Evolutionary conservation across 2,329 filamentous ascomycete genomes (phyloP), one percentile per base, ranked within the genome.

Genomic region (Triangularia verruculosa): DNA sequence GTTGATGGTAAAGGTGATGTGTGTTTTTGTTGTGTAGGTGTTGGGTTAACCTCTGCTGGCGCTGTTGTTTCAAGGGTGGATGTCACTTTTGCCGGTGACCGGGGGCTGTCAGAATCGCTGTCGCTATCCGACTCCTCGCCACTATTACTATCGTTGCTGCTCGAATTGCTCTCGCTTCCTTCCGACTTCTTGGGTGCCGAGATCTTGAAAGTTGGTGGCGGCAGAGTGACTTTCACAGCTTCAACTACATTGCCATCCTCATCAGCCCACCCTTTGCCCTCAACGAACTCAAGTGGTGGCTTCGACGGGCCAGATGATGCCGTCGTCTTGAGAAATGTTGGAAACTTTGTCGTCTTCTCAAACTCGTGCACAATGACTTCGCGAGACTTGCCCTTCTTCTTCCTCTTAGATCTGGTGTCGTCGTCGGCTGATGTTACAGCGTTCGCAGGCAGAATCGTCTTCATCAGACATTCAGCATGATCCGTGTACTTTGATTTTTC

Each of bases 251-350:
- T 86, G 5, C 93, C 93, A 15, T 89, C 80, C 66, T 87, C 85
- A 70, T 97, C 89, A 0, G 97, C 84, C 94, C 95, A 98, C 1
- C 94, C 94, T 71, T 90, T 89, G 22, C 90, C 93, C 61, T 97
- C 89, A 47, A 95, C 84, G 74, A 89, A 97, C 62, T 89, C 87
- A 2, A 72, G 81, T 75, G 43, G 80, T n/a, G 80, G 74, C 55
- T 82, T 81, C 15, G 75, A 74, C 9, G 75, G 76, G 1, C 77
- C 77, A 1, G 76, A 77, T 1, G 78, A 74, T 4, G 78, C 76
- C 51, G 73, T 80, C 5, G 82, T 79, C 74, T 91, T 92, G 64
- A 97, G 76, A 73, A 97, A 97, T 4, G 86, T 90, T 0, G 93
- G 91, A 67, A 92, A 89, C 71, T 92, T 94, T 39, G 86, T 87